phyloP scores from a whole-genome alignment of 1,284 basidiomycete species.

The Tetrapyrgos nigripes region DNA sequence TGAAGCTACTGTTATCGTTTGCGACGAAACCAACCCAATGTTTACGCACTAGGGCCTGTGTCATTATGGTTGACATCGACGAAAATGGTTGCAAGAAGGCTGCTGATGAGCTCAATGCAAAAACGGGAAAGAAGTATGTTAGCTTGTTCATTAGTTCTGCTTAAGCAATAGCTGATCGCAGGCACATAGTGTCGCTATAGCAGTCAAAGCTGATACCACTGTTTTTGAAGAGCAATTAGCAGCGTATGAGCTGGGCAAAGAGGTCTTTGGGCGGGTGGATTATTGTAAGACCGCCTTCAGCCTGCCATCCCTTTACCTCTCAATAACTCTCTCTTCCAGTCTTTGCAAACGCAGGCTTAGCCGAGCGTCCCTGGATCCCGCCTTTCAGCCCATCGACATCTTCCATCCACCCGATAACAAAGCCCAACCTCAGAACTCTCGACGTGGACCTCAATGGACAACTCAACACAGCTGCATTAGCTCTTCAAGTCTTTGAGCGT shows the following conservation, averaged over 20 bases:
- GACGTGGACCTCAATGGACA: conserved; percentile 24
- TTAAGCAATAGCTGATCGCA: not conserved
- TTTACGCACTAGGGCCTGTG: conserved; percentile 15
- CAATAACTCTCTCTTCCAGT: conserved; percentile 11
- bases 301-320: not conserved
- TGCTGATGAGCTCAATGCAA: conserved; percentile 24
- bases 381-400: conserved; percentile 20
- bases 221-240: conserved; percentile 25
- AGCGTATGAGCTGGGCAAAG: conserved; percentile 22
- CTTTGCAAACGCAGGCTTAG: conserved; percentile 27
- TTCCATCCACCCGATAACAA: conserved; percentile 18
- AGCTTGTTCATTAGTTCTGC: not conserved
- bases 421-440: conserved; percentile 18
- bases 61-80: conserved; percentile 23
- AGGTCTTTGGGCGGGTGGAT: conserved; percentile 24
- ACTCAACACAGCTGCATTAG: conserved; percentile 25
- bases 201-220: conserved; percentile 22
- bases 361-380: conserved; percentile 25
- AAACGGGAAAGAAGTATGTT: conserved; percentile 20
- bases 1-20: not conserved
- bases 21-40: not conserved
- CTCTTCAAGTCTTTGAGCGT: conserved; percentile 27
- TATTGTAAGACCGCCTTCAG: conserved; percentile 18
- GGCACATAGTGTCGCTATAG: conserved; percentile 21
- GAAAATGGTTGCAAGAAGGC: conserved; percentile 14